Evolutionary conservation across 441 rosid species (phyloP).

Genomic region (Corymbia citriodora): DNA sequence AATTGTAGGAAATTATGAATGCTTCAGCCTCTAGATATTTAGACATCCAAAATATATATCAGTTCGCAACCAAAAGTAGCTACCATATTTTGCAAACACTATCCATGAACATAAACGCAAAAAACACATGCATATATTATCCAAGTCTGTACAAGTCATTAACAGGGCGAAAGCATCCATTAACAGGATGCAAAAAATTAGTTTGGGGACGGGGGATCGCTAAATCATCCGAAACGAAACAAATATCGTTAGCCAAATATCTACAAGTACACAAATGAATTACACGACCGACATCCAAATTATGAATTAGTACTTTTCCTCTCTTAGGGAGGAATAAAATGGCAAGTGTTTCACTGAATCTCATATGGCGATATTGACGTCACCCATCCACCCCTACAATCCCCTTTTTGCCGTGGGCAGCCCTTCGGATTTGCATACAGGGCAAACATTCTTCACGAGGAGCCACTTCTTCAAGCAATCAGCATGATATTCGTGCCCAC

Average conservation of each 20-base stretch:
- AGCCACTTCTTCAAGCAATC: slow-evolving; percentile 90
- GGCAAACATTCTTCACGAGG: slow-evolving; percentile 73
- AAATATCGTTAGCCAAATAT: slow-evolving; percentile 18
- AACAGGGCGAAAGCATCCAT: slow-evolving; percentile 8
- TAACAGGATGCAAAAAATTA: slow-evolving; percentile 17
- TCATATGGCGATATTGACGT: background rate
- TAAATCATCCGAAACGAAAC: background rate
- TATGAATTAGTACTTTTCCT: background rate
- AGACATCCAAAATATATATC: background rate
- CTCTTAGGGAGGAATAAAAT: background rate
- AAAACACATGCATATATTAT: slow-evolving; percentile 11
- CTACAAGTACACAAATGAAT: slow-evolving; percentile 47
- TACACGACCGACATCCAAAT: slow-evolving; percentile 19
- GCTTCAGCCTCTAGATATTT: background rate
- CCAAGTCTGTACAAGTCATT: slow-evolving; percentile 53
- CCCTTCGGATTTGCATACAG: slow-evolving; percentile 86
- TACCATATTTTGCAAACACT: background rate
- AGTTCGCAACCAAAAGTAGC: background rate
- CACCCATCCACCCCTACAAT: slow-evolving; percentile 10
- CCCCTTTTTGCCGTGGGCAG: slow-evolving; percentile 21
- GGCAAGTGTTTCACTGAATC: background rate
- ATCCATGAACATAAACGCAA: background rate
- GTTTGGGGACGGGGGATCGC: background rate
- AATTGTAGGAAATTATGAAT: background rate
- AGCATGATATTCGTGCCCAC: slow-evolving; percentile 79